phyloP scores from a whole-genome alignment of 441 rosid species.

The Sinapis alba region DNA sequence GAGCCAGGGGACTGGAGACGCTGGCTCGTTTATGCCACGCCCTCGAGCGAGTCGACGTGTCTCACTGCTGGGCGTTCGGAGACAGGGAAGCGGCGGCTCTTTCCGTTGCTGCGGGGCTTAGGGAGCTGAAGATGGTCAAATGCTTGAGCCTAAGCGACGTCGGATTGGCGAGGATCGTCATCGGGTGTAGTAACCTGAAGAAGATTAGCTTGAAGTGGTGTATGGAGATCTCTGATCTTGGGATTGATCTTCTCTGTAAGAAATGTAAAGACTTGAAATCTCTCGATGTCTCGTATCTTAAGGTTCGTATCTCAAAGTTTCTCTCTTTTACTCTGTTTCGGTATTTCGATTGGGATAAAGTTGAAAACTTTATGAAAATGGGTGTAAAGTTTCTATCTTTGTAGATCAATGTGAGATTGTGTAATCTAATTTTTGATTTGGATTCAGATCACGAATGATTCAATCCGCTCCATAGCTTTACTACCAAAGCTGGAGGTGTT shows the following conservation, averaged over 20 bases:
- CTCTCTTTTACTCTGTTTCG: neutral
- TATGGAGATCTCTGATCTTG: conserved; percentile 82
- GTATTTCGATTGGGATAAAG: neutral
- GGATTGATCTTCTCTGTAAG: conserved; percentile 82
- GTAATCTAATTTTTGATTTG: too few species aligned
- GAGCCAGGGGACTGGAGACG: conserved; percentile 61
- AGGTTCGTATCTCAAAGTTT: conserved; percentile 49
- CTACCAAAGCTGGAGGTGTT: conserved; percentile 67
- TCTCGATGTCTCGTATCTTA: conserved; percentile 82
- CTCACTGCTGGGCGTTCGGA: conserved; percentile 71
- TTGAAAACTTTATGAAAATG: neutral
- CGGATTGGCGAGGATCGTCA: conserved; percentile 83
- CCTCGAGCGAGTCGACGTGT: conserved; percentile 72
- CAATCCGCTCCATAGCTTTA: conserved; percentile 63
- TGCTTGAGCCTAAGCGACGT: conserved; percentile 77
- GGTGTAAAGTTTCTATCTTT: conserved; percentile 12
- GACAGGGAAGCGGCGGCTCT: conserved; percentile 88
- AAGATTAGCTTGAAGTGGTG: conserved; percentile 93
- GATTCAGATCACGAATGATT: conserved; percentile 74
- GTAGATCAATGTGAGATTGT: too few species aligned
- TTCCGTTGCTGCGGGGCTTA: conserved; percentile 53
- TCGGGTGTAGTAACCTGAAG: conserved; percentile 66
- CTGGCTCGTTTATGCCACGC: conserved; percentile 54
- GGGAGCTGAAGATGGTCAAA: conserved; percentile 76
- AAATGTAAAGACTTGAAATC: conserved; percentile 61